Evolutionary conservation across 2,329 filamentous ascomycete genomes (phyloP), one percentile per base, ranked within the genome.

Genomic region (Scedosporium minutisporum): DNA sequence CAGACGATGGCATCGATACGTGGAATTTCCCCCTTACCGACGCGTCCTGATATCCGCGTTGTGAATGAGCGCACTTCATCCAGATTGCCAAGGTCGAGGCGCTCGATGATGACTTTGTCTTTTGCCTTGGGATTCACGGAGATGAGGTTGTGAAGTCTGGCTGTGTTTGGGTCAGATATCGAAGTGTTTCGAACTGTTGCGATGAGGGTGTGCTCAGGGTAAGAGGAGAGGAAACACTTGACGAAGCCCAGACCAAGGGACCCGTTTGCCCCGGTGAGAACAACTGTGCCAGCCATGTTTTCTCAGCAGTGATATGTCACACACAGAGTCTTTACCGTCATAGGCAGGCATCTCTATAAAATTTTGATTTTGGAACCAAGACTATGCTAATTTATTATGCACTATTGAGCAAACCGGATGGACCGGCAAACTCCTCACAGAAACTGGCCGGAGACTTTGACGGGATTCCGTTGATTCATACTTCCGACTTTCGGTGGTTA

Each of bases 231-330:
- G 23, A 70, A 16, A 3, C 64, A 61, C 0, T 65, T 42, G 48
- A 68, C 60, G 5, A 67, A 68, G 1, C 51, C 61, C 0, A 65
- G 38, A 4, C 65, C 69, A 0, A 67, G 62, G 12, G 75, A 77
- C 51, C 75, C 74, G 62, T 77, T 77, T 21, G 73, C 74, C 0
- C 71, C 73, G 0, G 74, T 76, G 42, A 76, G 64, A 25, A 76
- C 65, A 33, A 77, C 68, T 0, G 73, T 74, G 53, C 71, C 72
- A 2, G 65, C 21, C 72, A 74, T 74, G 33, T 14, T 38, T 3
- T 7, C 58, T 21, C 9, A 1, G 53, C 53, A 10, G 21, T 25
- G 23, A 46, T 38, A 12, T 12, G 9, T 14, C 33, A 38, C 33
- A 38, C 9, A 3, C 10, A 4, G 33, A 38, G 33, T 38, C 33